These are phyloP conservation scores for Periconia macrospinosa DNA, from an alignment of 2,329 filamentous ascomycete genomes.

Conservation along the genomic window DNA sequence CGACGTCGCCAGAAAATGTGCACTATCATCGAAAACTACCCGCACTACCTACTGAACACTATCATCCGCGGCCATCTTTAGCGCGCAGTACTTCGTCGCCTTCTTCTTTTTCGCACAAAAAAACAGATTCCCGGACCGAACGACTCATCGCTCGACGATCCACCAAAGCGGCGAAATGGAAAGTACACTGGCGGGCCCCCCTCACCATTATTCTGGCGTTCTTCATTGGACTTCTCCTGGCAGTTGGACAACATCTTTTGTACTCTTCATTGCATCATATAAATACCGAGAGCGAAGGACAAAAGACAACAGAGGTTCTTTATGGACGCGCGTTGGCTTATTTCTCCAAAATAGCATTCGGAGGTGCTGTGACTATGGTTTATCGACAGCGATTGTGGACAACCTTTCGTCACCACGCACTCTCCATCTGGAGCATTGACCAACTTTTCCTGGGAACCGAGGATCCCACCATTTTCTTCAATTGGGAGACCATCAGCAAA, in stretches of 20 bases:
- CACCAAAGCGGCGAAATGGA: conserved; percentile 35
- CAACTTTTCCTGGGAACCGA: conserved; percentile 39
- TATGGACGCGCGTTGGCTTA: conserved; percentile 41
- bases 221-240: conserved; percentile 30
- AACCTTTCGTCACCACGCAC: conserved; percentile 31
- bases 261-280: conserved; percentile 34
- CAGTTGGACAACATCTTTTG: conserved; percentile 36
- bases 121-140: conserved; percentile 33
- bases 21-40: conserved; percentile 20
- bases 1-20: conserved; percentile 23
- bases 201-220: conserved; percentile 29
- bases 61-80: conserved; percentile 23
- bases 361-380: conserved; percentile 31
- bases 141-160: conserved; percentile 33
- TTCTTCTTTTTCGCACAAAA: conserved; percentile 23
- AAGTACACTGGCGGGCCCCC: conserved; percentile 42
- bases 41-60: conserved; percentile 19
- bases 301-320: conserved; percentile 34
- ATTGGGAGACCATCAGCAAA: conserved; percentile 35
- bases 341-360: conserved; percentile 38
- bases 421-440: conserved; percentile 40
- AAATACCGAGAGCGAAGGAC: conserved; percentile 24
- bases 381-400: conserved; percentile 42
- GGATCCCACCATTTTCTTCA: conserved; percentile 36
- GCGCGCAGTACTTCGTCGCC: conserved; percentile 23